Evolutionary conservation across 495 filamentous ascomycete genomes (phyloP).

Genomic region (Xylaria curta): DNA sequence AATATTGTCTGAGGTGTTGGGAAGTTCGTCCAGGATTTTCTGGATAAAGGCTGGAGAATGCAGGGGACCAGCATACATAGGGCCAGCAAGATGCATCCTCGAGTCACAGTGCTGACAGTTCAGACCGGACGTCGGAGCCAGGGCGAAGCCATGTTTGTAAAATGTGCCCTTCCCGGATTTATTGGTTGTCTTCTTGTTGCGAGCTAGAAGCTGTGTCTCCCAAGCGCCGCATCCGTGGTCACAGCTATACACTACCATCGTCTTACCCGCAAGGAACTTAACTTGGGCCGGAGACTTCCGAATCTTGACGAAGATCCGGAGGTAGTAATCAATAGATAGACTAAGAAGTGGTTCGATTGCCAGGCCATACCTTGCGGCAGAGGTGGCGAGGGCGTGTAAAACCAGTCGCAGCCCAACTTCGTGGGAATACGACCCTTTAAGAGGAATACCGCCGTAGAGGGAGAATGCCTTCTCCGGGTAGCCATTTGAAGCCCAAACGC

Average conservation of each 20-base stretch:
- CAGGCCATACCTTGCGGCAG: conserved; percentile 85
- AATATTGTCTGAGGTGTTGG: conserved; percentile 61
- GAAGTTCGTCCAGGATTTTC: conserved; percentile 71
- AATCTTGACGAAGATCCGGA: conserved; percentile 87
- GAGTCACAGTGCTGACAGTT: conserved; percentile 83
- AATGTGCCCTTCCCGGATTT: conserved; percentile 71
- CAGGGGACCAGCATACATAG: conserved; percentile 92
- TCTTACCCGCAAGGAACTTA: conserved; percentile 87
- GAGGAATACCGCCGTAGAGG: conserved; percentile 85
- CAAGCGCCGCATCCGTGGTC: conserved; percentile 89
- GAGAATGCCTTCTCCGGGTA: conserved; percentile 93
- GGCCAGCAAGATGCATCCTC: conserved; percentile 85
- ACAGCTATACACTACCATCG: conserved; percentile 92
- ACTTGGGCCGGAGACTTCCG: conserved; percentile 78
- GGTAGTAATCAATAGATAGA: conserved; percentile 94
- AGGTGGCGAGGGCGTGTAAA: conserved; percentile 75
- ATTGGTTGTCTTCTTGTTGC: conserved; percentile 64
- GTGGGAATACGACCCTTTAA: conserved; percentile 83
- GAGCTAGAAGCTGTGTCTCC: conserved; percentile 75
- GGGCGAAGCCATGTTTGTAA: conserved; percentile 75
- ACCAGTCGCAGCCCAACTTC: conserved; percentile 90
- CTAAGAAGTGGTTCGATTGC: conserved; percentile 91
- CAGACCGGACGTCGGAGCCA: conserved; percentile 66
- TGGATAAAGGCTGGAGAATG: conserved; percentile 84
- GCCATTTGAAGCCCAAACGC: conserved; percentile 89